Conservation (phyloP, 108 stramenopile genomes). For the Hondaea fermentalgiana region DNA sequence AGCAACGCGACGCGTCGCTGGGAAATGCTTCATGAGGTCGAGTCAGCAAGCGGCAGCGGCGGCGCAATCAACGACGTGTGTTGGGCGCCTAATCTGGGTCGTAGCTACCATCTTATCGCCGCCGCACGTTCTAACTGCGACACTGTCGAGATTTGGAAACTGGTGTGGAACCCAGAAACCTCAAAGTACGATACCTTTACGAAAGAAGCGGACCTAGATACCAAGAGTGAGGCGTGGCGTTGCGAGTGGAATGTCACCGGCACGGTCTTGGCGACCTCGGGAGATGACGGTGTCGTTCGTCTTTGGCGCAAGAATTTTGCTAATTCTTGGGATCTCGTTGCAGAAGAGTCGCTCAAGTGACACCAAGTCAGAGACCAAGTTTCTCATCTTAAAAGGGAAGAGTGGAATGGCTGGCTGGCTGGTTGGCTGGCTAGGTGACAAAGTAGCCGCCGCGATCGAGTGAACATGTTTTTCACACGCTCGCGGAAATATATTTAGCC, state of each 20-base stretch:
- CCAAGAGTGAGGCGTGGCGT: constrained; percentile 49
- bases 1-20: constrained; percentile 59
- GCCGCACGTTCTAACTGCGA: neutral
- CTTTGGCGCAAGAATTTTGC: constrained; percentile 30
- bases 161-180: neutral
- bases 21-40: constrained; percentile 49
- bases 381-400: too few relatives aligned
- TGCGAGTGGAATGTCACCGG: constrained; percentile 80
- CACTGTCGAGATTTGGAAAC: neutral
- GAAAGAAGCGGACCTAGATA: neutral
- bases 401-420: too few relatives aligned
- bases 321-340: neutral
- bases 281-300: constrained; percentile 68
- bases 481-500: too few relatives aligned
- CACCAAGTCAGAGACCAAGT: too few relatives aligned
- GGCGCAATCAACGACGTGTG: constrained; percentile 67
- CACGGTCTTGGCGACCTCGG: constrained; percentile 69
- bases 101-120: constrained; percentile 77
- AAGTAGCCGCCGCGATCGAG: too few relatives aligned
- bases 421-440: too few relatives aligned
- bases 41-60: neutral
- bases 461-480: too few relatives aligned
- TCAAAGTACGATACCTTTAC: neutral
- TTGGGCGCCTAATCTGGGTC: constrained; percentile 86
- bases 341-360: neutral